These are phyloP conservation scores for Beta macrorhiza DNA, from an alignment of 179 eudicot species.

Conservation along the genomic window DNA sequence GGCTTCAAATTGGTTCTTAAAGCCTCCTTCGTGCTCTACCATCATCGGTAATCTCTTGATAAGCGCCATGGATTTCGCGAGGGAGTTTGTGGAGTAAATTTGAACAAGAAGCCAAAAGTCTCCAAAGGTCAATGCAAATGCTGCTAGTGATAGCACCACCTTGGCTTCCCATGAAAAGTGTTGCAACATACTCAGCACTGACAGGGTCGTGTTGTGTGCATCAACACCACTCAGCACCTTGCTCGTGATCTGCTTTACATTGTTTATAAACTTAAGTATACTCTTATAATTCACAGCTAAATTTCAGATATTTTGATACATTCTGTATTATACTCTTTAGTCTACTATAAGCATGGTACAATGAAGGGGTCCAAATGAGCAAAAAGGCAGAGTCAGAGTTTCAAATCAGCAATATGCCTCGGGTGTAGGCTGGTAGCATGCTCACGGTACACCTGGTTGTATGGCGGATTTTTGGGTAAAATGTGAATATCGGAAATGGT, in stretches of 20 bases:
- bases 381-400: too few species aligned
- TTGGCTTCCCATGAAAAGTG: slow-evolving; percentile 71
- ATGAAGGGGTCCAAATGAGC: too few species aligned
- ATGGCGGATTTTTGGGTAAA: too few species aligned
- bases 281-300: too few species aligned
- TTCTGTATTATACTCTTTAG: too few species aligned
- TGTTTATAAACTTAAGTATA: too few species aligned
- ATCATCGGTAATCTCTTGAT: slow-evolving; percentile 54
- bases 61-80: slow-evolving; percentile 72
- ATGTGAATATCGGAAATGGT: too few species aligned
- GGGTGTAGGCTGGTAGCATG: too few species aligned
- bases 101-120: slow-evolving; percentile 75
- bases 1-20: slow-evolving; percentile 52
- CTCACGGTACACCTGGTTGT: too few species aligned
- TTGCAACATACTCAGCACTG: slow-evolving; percentile 39
- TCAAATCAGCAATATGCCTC: too few species aligned
- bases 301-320: too few species aligned
- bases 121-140: slow-evolving; percentile 59
- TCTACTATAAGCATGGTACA: too few species aligned
- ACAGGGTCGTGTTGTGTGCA: slow-evolving; percentile 50
- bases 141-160: slow-evolving; percentile 58
- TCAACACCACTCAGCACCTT: slow-evolving; percentile 44
- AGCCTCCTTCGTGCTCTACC: slow-evolving; percentile 46
- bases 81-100: slow-evolving; percentile 53
- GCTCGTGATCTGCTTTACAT: slow-evolving; percentile 37